Evolutionary conservation across 179 eudicot species (phyloP).

Genomic region (Beta lomatogona): DNA sequence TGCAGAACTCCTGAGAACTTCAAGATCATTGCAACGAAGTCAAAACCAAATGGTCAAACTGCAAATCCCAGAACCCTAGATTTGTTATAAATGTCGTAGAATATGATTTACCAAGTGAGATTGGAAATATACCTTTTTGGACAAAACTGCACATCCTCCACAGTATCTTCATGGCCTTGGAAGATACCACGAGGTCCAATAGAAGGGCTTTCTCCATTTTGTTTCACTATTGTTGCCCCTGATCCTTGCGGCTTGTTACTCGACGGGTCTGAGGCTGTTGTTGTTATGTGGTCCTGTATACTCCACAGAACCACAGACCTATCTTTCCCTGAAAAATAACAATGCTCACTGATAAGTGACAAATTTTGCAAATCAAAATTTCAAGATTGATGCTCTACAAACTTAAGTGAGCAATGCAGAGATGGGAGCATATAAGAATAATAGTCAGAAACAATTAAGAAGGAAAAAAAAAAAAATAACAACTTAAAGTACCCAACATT

Average conservation of each 20-base stretch:
- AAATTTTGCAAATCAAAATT: neutral
- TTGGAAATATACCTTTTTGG: conserved; percentile 68
- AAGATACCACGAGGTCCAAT: conserved; percentile 83
- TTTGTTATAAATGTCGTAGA: neutral
- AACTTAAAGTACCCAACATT: neutral
- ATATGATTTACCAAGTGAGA: neutral
- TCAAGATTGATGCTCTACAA: neutral
- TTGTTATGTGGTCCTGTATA: conserved; percentile 93
- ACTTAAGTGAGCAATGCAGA: neutral
- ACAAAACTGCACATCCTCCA: conserved; percentile 98
- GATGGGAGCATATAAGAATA: neutral
- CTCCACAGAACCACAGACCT: conserved; percentile 93
- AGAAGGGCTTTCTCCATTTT: conserved; percentile 61
- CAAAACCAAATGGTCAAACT: conserved; percentile 18
- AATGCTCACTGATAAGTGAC: neutral
- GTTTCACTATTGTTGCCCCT: conserved; percentile 54
- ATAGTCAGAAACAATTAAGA: neutral
- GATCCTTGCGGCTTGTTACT: conserved; percentile 63
- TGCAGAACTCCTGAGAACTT: conserved; percentile 95
- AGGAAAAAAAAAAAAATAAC: neutral
- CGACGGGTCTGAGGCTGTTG: conserved; percentile 67
- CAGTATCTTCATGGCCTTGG: conserved; percentile 92
- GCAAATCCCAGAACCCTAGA: neutral
- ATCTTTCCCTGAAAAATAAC: conserved; percentile 71
- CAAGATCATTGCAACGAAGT: conserved; percentile 34